These are phyloP conservation scores for Rhinocladiella similis DNA, from an alignment of 2,329 filamentous ascomycete species.

Conservation along the genomic window DNA sequence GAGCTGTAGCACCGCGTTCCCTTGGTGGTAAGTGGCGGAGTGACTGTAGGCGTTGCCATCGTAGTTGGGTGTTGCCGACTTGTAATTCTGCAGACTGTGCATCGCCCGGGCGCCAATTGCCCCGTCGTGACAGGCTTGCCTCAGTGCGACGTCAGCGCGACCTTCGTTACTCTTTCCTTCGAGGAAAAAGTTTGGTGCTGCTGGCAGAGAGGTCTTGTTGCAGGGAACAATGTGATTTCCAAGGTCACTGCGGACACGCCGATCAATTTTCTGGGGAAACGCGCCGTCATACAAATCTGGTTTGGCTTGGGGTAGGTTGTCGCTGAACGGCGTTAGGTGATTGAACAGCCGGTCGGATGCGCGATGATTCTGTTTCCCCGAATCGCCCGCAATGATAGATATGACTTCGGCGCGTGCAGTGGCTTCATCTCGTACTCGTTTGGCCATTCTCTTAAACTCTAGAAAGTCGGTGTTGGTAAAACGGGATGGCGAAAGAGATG, in stretches of 20 bases:
- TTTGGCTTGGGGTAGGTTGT: constrained; percentile 28
- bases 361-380: not conserved
- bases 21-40: constrained; percentile 36
- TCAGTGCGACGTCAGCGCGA: constrained; percentile 33
- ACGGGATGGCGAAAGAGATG: too few relatives aligned
- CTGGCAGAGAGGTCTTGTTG: constrained; percentile 32
- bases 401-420: too few relatives aligned
- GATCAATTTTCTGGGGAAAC: constrained; percentile 32
- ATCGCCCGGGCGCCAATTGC: constrained; percentile 35
- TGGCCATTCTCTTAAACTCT: too few relatives aligned
- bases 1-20: constrained; percentile 38
- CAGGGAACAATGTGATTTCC: constrained; percentile 34
- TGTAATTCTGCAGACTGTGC: constrained; percentile 37
- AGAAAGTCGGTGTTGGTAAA: too few relatives aligned
- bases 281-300: constrained; percentile 36
- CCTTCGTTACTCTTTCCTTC: constrained; percentile 41
- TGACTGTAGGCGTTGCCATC: constrained; percentile 43
- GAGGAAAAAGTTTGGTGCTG: constrained; percentile 46
- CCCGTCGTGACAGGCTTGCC: constrained; percentile 42
- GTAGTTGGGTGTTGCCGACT: constrained; percentile 34
- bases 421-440: too few relatives aligned
- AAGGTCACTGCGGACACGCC: constrained; percentile 31
- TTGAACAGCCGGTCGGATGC: constrained; percentile 34
- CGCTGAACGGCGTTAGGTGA: constrained; percentile 39
- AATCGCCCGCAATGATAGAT: too few relatives aligned